Base-by-base conservation (phyloP, 352 stramenopile genomes). In the Thalassiosira mediterranea region DNA sequence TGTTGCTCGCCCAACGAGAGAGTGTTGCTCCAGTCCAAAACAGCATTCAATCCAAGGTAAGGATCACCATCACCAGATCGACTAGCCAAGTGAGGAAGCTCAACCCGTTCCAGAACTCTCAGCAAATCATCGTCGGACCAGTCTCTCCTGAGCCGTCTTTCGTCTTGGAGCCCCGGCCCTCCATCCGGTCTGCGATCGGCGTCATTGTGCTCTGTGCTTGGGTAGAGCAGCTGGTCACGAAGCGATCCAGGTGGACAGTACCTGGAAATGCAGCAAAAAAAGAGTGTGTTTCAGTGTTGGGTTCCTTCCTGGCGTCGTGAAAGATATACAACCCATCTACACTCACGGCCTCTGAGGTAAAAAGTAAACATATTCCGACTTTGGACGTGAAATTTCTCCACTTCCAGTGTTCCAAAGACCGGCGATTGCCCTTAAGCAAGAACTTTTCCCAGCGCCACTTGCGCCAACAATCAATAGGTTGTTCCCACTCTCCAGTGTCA, bases 1-100 rank as follows among this genome's bases (percentile, higher is more conserved):
- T 96, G 93, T 75, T 96, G 93, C 59, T 96, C 93, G n/a, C 93
- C 93, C 42, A 96, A 68, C 2, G 83, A 94, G 0, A 96, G 72
- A 23, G 76, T 92, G 59, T 95, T 93, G 15, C 71, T 81, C 91
- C 91, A 96, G 81, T 96, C 91, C 10, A 91, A 53, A 3, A 90
- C 74, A 2, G 78, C 59, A 37, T 91, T 58, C 5, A 94, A 61
- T 23, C 86, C 89, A 17, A 21, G 57, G 21, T 54, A 34, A 19
- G 57, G 34, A 38, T 65, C 40, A 4, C 57, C 57, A 25, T 65
- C 57, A 21, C 90, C 90, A n/a, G 80, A 76, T 58, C 88, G 64
- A 34, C 15, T 51, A 8, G 91, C 80, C 13, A 96, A 74, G 48
- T 88, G 40, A 7, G 58, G 60, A 17, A 95, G 60, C 63, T 92